Evolutionary conservation across 352 stramenopile species (phyloP).

Genomic region (Phytophthora hybrid): DNA sequence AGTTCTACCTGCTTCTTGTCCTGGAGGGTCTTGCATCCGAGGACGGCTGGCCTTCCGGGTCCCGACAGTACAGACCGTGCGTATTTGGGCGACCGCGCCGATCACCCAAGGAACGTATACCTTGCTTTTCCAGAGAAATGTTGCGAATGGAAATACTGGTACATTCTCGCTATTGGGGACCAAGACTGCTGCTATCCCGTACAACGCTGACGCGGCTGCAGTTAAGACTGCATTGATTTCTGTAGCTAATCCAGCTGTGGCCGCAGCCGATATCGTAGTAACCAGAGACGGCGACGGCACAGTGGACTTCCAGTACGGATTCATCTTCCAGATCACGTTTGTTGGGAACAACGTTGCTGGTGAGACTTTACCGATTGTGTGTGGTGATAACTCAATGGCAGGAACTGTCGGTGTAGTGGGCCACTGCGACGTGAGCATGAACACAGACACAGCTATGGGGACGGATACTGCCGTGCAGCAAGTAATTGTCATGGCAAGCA

Average conservation of each 20-base stretch:
- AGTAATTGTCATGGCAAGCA: constrained; percentile 62
- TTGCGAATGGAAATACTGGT: constrained; percentile 31
- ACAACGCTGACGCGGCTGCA: constrained; percentile 43
- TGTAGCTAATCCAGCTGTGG: constrained; percentile 43
- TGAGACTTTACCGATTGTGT: constrained; percentile 51
- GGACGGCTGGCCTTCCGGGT: constrained; percentile 73
- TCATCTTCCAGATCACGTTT: constrained; percentile 81
- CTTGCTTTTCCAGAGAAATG: constrained; percentile 53
- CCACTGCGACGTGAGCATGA: constrained; percentile 64
- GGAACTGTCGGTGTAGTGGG: constrained; percentile 48
- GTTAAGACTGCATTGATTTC: constrained; percentile 45
- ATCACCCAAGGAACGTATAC: constrained; percentile 65
- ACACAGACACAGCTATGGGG: constrained; percentile 67
- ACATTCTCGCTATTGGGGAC: constrained; percentile 39
- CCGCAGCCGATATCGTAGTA: constrained; percentile 64
- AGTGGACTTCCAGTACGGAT: constrained; percentile 65
- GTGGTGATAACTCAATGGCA: constrained; percentile 43
- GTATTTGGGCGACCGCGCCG: constrained; percentile 50
- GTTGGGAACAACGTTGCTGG: constrained; percentile 75
- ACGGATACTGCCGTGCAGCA: constrained; percentile 80
- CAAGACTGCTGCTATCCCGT: constrained; percentile 45
- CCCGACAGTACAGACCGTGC: constrained; percentile 81
- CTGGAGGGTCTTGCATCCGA: constrained; percentile 54
- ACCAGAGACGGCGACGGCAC: constrained; percentile 77
- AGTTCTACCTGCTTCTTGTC: constrained; percentile 52